Evolutionary conservation across 2,329 filamentous ascomycete species (phyloP), one percentile per base, ranked within the genome.

Genomic region (Coniochaeta sp.): DNA sequence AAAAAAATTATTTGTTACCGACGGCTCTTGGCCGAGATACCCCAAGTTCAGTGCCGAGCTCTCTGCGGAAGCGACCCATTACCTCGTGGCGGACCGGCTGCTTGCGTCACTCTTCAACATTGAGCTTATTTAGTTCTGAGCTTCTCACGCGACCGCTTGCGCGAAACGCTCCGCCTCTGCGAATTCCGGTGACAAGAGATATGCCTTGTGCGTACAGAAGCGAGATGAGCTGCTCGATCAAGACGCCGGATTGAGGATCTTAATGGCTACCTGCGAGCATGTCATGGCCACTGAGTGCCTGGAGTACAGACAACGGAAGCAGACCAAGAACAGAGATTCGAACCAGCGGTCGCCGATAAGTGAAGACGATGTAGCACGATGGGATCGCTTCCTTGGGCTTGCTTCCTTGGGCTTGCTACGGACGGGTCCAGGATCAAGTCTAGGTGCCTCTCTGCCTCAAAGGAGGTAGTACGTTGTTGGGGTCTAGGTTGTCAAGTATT

Each of bases 401-500:
- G 18, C 18, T 38, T 38, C 33, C 7, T 38, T 14, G 33, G 33
- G 33, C 33, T 38, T 38, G 18, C 18, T 38, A 38, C 33, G 14
- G 33, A 38, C 18, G 18, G 33, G 33, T 38, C 18, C 18, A 38
- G 33, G 33, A 38, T 38, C 18, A 38, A 38, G 33, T 38, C 33
- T n/a, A 38, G 18, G 33, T 38, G 18, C 33, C 33, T 38, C 18
- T 38, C n/a, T 38, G 18, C 33, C 33, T 38, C n/a, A 38, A 32
- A 32, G n/a, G 30, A 32, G 30, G 30, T 32, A 32, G n/a, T 32
- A 32, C 30, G 30, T 32, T 32, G n/a, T 32, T 56, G 47, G 50
- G 53, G 49, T 20, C 13, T 24, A 46, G 48, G 27, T 46, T 35
- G 51, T 57, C 31, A 28, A 54, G 48, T 48, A 57, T 46, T 57